Conservation (phyloP, 306 rosid species). For the Styphnolobium japonicum region DNA sequence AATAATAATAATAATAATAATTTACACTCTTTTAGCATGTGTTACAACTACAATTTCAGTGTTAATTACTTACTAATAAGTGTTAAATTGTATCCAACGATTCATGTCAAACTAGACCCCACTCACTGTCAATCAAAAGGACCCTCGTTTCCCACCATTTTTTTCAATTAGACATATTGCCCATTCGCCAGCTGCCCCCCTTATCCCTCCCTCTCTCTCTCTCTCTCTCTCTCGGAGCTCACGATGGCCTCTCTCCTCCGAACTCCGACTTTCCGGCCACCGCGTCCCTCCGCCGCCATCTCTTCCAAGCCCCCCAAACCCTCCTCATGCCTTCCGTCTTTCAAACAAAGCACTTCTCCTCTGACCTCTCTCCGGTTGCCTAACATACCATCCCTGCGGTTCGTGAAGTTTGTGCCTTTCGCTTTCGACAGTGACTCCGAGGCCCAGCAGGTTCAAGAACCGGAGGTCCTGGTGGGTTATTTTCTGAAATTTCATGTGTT, state of each 20-base stretch:
- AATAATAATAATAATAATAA: no score
- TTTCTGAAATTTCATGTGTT: no score
- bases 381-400: conserved; percentile 34
- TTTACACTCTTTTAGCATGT: no score
- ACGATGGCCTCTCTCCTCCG: conserved; percentile 53
- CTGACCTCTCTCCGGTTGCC: conserved; percentile 33
- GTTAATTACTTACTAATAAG: no score
- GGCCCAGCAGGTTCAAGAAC: conserved; percentile 46
- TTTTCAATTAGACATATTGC: neutral
- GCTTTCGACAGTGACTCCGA: conserved; percentile 55
- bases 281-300: neutral
- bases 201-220: no score
- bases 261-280: conserved; percentile 43
- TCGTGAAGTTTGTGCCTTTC: conserved; percentile 46
- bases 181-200: conserved; percentile 25
- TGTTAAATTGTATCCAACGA: neutral
- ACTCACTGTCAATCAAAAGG: conserved; percentile 34
- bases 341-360: conserved; percentile 24
- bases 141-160: neutral
- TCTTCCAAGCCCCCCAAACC: conserved; percentile 26
- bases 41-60: no score
- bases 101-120: neutral
- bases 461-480: conserved; percentile 31
- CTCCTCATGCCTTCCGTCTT: conserved; percentile 19
- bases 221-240: conserved; percentile 1